Evolutionary conservation across 1,139 yeast species (phyloP).

Genomic region (Suzukiozyma palmioleophila): DNA sequence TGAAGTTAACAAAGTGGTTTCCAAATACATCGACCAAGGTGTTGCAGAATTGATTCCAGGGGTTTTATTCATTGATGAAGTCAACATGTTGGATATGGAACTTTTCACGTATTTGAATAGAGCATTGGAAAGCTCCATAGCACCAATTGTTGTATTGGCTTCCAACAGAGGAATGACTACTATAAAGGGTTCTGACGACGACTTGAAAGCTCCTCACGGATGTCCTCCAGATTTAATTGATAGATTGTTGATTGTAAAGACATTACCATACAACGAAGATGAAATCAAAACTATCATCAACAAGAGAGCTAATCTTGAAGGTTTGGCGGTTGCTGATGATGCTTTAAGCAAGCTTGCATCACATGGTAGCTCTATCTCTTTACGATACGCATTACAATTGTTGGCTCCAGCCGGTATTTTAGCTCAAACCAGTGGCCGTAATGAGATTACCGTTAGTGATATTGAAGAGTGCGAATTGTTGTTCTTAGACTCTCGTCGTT

Average conservation of each 20-base stretch:
- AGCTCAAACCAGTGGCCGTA: slow-evolving; percentile 68
- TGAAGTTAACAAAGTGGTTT: slow-evolving; percentile 94
- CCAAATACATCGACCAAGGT: slow-evolving; percentile 95
- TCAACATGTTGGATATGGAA: slow-evolving; percentile 95
- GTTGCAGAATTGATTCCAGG: slow-evolving; percentile 98
- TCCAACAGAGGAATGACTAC: slow-evolving; percentile 93
- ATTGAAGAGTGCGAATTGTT: slow-evolving; percentile 82
- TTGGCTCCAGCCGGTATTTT: slow-evolving; percentile 87
- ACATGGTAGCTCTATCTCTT: slow-evolving; percentile 70
- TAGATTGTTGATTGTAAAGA: slow-evolving; percentile 84
- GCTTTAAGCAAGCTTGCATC: slow-evolving; percentile 72
- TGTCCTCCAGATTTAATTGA: slow-evolving; percentile 94
- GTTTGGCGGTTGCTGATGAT: slow-evolving; percentile 54
- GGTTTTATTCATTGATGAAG: slow-evolving; percentile 95
- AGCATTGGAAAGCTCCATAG: slow-evolving; percentile 86
- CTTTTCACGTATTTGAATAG: slow-evolving; percentile 91
- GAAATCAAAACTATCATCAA: slow-evolving; percentile 80
- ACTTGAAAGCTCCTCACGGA: slow-evolving; percentile 82
- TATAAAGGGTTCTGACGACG: slow-evolving; percentile 82
- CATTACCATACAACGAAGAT: slow-evolving; percentile 78
- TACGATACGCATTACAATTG: slow-evolving; percentile 88
- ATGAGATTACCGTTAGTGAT: slow-evolving; percentile 65
- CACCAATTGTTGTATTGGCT: slow-evolving; percentile 93
- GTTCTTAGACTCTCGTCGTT: slow-evolving; percentile 85
- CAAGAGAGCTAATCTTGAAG: slow-evolving; percentile 77